Conservation (phyloP, 306 rosid species). For the Ziziphus jujuba region DNA sequence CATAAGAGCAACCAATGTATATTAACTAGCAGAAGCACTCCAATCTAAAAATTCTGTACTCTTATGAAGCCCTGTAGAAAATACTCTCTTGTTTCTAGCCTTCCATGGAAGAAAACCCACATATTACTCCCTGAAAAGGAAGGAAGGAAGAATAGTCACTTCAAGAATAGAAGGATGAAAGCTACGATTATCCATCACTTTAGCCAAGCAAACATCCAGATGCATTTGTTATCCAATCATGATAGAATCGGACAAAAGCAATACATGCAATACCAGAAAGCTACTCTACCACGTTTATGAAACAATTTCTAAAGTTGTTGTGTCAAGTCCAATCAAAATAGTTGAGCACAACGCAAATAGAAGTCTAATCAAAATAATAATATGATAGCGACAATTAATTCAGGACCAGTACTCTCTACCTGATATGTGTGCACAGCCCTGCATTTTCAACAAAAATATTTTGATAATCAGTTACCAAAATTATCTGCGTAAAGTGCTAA, state of each 20-base stretch:
- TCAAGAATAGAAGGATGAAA: background rate
- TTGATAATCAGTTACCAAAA: background rate
- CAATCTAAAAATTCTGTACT: too few species aligned
- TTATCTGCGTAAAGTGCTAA: background rate
- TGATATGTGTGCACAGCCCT: too few species aligned
- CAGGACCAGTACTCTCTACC: too few species aligned
- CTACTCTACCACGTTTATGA: background rate
- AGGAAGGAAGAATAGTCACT: background rate
- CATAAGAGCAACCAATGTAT: too few species aligned
- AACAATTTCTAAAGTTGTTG: background rate
- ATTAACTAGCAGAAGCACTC: too few species aligned
- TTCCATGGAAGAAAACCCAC: background rate
- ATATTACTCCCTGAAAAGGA: constrained; percentile 34
- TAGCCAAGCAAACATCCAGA: background rate
- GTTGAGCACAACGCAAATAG: too few species aligned
- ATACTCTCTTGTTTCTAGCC: background rate
- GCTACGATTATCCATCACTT: background rate
- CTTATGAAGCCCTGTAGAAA: too few species aligned
- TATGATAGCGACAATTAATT: too few species aligned
- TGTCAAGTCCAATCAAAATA: background rate
- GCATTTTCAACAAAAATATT: too few species aligned
- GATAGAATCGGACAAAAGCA: background rate
- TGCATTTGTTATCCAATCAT: background rate
- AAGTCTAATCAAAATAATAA: too few species aligned
- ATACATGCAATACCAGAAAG: background rate